Evolutionary conservation across 2,329 filamentous ascomycete genomes (phyloP), one percentile per base, ranked within the genome.

Genomic region (Trichoderma aggressivum): DNA sequence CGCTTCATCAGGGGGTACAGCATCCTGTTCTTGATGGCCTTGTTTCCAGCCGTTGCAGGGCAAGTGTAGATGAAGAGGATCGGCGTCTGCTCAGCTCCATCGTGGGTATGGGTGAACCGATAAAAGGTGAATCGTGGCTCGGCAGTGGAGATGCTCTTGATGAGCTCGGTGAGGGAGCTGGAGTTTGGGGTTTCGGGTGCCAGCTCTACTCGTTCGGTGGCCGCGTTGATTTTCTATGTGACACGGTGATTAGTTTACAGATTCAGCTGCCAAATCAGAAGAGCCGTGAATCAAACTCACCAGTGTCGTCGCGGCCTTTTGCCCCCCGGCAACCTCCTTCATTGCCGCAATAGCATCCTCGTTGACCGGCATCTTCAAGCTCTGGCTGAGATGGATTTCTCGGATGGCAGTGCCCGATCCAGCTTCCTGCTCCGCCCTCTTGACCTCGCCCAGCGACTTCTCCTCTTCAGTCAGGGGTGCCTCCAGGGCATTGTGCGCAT

Each of bases 51-150:
- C 5, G 90, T 86, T 8, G 87, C 83, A 0, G 93, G 93, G 79
- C 92, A 94, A 7, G 92, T 95, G 82, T 94, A 95, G 78, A 96
- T 89, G 83, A 96, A 96, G 7, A 95, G 84, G 61, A 95, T 83
- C 3, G 90, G 88, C 70, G 84, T 86, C 66, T 84, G 82, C 72
- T 86, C 81, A 59, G 78, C 74, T 26, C 88, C 88, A 36, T 84
- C 81, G 73, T 89, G 82, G 55, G 86, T 86, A 77, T 91, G 86
- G 14, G 81, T 83, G 79, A 90, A 92, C 32, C 90, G 87, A 84
- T 91, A 96, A 79, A 96, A 94, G 7, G 90, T 91, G 80, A 93
- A 95, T 56, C 93, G 87, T 5, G 93, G 93, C 79, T 94, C 91
- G 24, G 85, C 86, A 11, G 85, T 74, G 7, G 91, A 91, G 73